Evolutionary conservation across 23 red algal species (phyloP).

Genomic region (Porphyridium purpureum): DNA sequence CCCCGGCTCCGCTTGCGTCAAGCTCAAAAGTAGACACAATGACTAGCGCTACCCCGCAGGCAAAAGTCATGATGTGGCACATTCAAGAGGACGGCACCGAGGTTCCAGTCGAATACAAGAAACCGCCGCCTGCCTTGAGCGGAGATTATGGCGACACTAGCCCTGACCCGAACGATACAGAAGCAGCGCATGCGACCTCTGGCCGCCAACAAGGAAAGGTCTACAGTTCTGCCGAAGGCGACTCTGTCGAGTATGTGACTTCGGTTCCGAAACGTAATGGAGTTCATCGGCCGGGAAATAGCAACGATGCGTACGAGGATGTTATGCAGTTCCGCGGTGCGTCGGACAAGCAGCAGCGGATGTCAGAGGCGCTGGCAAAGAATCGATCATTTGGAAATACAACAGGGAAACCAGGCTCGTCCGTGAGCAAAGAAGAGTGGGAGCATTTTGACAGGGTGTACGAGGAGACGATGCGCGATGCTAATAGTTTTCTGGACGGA

Average conservation of each 20-base stretch:
- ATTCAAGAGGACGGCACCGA: background rate
- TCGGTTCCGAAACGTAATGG: background rate
- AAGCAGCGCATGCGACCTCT: background rate
- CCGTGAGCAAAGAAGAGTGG: too few species aligned
- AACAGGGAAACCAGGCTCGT: too few species aligned
- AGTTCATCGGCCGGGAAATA: too few species aligned
- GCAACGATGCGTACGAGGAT: slow-evolving; percentile 12
- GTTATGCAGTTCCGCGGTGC: background rate
- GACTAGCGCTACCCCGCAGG: background rate
- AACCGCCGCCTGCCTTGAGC: background rate
- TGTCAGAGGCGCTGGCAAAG: too few species aligned
- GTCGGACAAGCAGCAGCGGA: too few species aligned
- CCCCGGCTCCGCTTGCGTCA: background rate
- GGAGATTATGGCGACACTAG: background rate
- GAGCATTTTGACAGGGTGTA: too few species aligned
- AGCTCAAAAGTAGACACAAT: background rate
- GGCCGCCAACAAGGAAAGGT: background rate
- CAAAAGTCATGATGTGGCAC: slow-evolving; percentile 12
- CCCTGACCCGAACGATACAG: background rate
- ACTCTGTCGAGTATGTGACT: background rate
- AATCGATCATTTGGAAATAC: too few species aligned
- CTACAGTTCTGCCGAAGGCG: background rate
- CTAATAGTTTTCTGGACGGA: too few species aligned
- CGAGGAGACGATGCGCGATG: too few species aligned
- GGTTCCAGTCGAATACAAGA: slow-evolving; percentile 12